Evolutionary conservation across 495 filamentous ascomycete genomes (phyloP), one percentile per base, ranked within the genome.

Genomic region (Neohortaea acidophila): DNA sequence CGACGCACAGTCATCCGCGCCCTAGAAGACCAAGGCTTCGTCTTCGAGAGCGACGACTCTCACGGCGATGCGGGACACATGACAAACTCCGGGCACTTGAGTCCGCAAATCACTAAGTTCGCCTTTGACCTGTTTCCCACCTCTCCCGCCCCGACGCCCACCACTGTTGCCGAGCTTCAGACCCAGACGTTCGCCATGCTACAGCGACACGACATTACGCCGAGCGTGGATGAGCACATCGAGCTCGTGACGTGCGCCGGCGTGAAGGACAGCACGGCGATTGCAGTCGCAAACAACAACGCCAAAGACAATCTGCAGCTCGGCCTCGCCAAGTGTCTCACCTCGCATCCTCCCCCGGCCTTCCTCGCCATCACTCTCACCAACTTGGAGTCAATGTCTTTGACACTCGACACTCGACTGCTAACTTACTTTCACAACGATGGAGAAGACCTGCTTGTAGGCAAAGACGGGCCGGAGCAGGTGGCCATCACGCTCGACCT

Each of bases 401-500:
- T 97, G 9, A 66, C 94, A 4, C 51, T 96, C 10, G 84, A 97
- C 50, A 73, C 78, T 44, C 62, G 68, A 17, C 69, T 92, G 15
- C 59, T 93, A 11, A 60, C 52, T 9, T 56, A 79, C 38, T 66
- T 68, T 33, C 55, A 52, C 31, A 38, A 79, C 41, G 70, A 67
- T 14, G 56, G 53, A 1, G 55, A 60, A 15, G 67, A 77, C 46
- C 66, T 79, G 4, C 65, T 96, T 1, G 70, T 91, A 0, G 87
- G 89, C 10, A 77, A 77, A 21, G 82, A 77, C 29, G 79, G 84
- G 33, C 79, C 83, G 34, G 70, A 73, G 22, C 69, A 94, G 12
- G 73, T 96, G 11, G 86, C 89, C 0, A 89, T 97, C 44, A 87
- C 81, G 45, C 68, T 97, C 2, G 84, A 94, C 48, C 64, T 97